Base-by-base conservation (phyloP, 352 stramenopile species). In the Globisporangium yorkense region DNA sequence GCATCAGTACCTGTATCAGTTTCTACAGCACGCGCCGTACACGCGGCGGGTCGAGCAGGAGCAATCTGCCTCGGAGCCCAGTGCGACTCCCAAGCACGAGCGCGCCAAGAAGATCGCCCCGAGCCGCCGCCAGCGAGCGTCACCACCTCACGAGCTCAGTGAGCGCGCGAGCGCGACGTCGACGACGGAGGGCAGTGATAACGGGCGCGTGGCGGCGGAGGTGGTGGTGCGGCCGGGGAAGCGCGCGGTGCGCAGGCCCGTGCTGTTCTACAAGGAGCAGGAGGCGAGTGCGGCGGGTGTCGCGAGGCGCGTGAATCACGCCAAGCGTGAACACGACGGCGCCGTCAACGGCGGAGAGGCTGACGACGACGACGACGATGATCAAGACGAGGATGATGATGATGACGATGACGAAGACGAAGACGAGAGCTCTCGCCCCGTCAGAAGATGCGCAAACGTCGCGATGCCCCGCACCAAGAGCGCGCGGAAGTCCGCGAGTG, bases 11-110 rank as follows among this genome's bases (percentile, higher is more conserved):
- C 10, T 21, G 13, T 18, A 4, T 8, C 6, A 46, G n/a, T 10
- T 13, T 15, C 9, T 8, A 5, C 12, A 43, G 18, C n/a, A 20
- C 15, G 6, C 5, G 29, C 5, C 10, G 53, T 41, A 53, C 8
- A 27, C 18, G 20, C 18, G 24, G 24, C 13, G 1, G 9, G 31
- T 13, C 24, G 65, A 67, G 49, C 58, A 64, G 56, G 51, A 57
- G 3, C 67, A 71, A 9, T 56, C 54, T 15, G 2, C 12, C 35
- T 16, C 35, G 12, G 35, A 40, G 16, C 3, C 29, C 16, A 2
- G 1, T 20, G 27, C 29, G 16, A 55, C 29, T 10, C 49, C 41
- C 15, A 59, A 41, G 29, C 54, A 51, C 29, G 43, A 59, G 41
- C 54, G 41, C 29, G 18, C 12, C 29, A 59, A 51, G 54, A 50